Evolutionary conservation across 495 filamentous ascomycete species (phyloP).

Genomic region (Neurospora sp.): DNA sequence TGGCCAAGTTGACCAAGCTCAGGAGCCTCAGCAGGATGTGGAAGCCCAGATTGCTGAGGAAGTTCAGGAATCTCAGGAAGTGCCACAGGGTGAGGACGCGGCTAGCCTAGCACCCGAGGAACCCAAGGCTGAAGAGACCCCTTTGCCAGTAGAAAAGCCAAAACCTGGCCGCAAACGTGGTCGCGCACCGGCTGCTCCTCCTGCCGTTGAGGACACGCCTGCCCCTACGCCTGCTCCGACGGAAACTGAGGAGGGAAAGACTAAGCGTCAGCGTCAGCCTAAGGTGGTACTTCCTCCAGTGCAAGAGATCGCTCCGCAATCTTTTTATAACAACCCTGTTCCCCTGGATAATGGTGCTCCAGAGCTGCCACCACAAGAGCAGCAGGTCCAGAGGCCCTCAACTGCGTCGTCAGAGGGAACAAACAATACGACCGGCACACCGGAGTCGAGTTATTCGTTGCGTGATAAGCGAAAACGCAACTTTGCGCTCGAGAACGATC

Average conservation of each 20-base stretch:
- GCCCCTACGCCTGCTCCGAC: background rate
- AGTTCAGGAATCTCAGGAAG: background rate
- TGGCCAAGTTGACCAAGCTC: background rate
- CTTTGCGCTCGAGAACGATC: constrained; percentile 27
- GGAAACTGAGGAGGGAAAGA: constrained; percentile 10
- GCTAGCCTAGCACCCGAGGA: background rate
- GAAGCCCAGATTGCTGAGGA: background rate
- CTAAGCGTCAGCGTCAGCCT: constrained; percentile 13
- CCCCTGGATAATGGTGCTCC: background rate
- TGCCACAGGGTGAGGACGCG: background rate
- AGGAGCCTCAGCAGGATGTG: background rate
- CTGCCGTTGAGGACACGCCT: background rate
- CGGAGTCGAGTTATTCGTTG: constrained; percentile 25
- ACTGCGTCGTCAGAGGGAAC: constrained; percentile 21
- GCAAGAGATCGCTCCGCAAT: constrained; percentile 15
- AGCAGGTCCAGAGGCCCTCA: constrained; percentile 22
- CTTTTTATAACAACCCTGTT: constrained; percentile 18
- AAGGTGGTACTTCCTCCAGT: background rate
- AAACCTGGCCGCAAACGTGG: constrained; percentile 14
- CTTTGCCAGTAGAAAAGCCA: background rate
- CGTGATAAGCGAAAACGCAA: constrained; percentile 28
- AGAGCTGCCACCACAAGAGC: constrained; percentile 4
- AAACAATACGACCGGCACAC: constrained; percentile 18
- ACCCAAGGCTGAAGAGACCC: background rate
- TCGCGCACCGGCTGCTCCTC: constrained; percentile 10